phyloP scores from a whole-genome alignment of 2,329 filamentous ascomycete species.

The Penicillium sp. region DNA sequence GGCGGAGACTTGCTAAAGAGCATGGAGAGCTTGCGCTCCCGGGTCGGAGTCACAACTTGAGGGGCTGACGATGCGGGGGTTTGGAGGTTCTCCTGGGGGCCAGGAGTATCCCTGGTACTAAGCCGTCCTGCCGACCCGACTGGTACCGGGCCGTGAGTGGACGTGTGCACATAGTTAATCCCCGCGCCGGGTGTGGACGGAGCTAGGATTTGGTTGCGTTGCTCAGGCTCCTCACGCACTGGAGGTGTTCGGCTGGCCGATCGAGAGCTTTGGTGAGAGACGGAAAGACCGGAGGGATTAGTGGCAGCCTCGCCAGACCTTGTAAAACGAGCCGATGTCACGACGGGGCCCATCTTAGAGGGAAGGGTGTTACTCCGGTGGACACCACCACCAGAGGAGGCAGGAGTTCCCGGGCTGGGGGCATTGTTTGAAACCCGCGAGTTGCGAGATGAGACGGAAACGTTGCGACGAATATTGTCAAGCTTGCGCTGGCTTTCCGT shows the following conservation, averaged over 20 bases:
- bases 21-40: conserved; percentile 62
- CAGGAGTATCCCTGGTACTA: conserved; percentile 11
- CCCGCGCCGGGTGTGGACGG: conserved; percentile 16
- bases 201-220: conserved; percentile 6
- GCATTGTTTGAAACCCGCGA: conserved; percentile 68
- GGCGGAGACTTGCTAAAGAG: conserved; percentile 66
- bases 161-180: conserved; percentile 27
- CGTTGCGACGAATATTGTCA: conserved; percentile 72
- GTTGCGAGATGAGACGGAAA: conserved; percentile 82
- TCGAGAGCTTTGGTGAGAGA: conserved; percentile 29
- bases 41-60: conserved; percentile 52
- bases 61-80: conserved; percentile 39
- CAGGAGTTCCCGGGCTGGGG: conserved; percentile 61
- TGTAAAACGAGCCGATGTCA: conserved; percentile 63
- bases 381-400: conserved; percentile 55
- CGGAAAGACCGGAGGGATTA: conserved; percentile 34
- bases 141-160: conserved; percentile 32
- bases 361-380: conserved; percentile 86
- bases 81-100: conserved; percentile 43
- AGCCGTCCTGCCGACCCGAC: conserved; percentile 18
- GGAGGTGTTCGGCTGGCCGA: conserved; percentile 28
- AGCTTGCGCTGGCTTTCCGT: conserved; percentile 80
- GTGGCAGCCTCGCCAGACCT: conserved; percentile 50
- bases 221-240: conserved; percentile 16
- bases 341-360: conserved; percentile 75